These are phyloP conservation scores for Dianthus caryophyllus DNA, from an alignment of 148 eudicot genomes.

Conservation along the genomic window DNA sequence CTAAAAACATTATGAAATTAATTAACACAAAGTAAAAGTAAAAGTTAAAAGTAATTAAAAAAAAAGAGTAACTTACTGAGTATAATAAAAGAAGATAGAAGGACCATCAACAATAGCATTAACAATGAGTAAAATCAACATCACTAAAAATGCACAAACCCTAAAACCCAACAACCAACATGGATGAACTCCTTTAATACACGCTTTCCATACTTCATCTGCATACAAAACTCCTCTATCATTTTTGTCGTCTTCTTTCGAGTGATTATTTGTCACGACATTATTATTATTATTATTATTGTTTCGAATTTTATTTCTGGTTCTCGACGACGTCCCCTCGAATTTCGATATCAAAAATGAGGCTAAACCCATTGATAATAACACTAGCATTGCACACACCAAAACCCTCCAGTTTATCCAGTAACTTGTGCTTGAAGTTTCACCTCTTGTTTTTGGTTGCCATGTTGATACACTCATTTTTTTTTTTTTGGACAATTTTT, in stretches of 20 bases:
- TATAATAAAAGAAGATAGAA: constrained; percentile 56
- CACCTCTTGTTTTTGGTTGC: constrained; percentile 49
- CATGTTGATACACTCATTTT: constrained; percentile 58
- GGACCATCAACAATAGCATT: constrained; percentile 50
- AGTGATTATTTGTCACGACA: constrained; percentile 2
- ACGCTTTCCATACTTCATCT: constrained; percentile 79
- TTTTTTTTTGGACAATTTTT: neutral
- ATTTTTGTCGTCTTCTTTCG: neutral
- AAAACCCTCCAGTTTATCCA: constrained; percentile 91
- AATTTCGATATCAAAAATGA: constrained; percentile 46
- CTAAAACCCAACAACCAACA: constrained; percentile 69
- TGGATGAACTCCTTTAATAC: constrained; percentile 61
- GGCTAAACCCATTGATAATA: constrained; percentile 43
- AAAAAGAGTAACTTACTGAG: constrained; percentile 50
- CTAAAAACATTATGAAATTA: too few species aligned
- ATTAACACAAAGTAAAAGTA: neutral
- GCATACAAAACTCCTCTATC: constrained; percentile 41
- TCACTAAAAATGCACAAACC: constrained; percentile 49
- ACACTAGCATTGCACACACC: constrained; percentile 51
- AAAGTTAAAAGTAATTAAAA: neutral
- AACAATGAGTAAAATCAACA: constrained; percentile 40
- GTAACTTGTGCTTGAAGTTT: constrained; percentile 52
- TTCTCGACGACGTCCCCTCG: too few species aligned
- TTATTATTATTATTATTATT: constrained; percentile 6
- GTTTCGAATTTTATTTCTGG: constrained; percentile 8